Evolutionary conservation across 2,329 filamentous ascomycete genomes (phyloP).

Genomic region (Purpureocillium takamizusanense): DNA sequence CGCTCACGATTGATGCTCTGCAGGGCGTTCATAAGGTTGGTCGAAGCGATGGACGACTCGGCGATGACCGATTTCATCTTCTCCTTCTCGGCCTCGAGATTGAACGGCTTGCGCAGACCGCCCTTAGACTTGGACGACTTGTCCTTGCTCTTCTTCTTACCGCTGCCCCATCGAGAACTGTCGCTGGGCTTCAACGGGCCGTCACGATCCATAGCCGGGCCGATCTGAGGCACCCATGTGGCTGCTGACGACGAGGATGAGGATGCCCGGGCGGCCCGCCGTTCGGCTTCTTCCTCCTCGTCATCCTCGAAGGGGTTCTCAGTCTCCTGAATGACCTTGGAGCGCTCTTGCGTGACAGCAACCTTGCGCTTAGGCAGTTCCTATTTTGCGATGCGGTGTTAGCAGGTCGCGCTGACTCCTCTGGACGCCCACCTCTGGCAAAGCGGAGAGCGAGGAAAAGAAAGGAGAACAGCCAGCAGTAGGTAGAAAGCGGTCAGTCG

Average conservation of each 20-base stretch:
- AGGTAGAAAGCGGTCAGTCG: too few relatives aligned
- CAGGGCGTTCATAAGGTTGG: conserved; percentile 77
- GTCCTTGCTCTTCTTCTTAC: conserved; percentile 45
- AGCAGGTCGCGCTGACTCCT: neutral
- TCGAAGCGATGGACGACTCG: conserved; percentile 81
- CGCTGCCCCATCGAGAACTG: neutral
- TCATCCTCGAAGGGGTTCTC: conserved; percentile 63
- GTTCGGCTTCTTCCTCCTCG: conserved; percentile 43
- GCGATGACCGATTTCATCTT: conserved; percentile 84
- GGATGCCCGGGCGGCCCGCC: conserved; percentile 15
- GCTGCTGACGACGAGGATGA: conserved; percentile 1
- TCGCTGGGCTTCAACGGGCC: neutral
- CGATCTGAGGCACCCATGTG: neutral
- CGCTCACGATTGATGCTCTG: conserved; percentile 86
- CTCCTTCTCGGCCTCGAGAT: conserved; percentile 78
- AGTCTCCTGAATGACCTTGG: conserved; percentile 75
- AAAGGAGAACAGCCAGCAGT: too few relatives aligned
- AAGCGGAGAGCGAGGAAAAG: too few relatives aligned
- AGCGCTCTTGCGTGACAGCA: conserved; percentile 65
- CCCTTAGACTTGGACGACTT: conserved; percentile 27
- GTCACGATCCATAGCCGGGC: neutral
- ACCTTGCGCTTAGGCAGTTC: conserved; percentile 61
- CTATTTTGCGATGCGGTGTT: conserved; percentile 19
- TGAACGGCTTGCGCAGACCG: conserved; percentile 61
- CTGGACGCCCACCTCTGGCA: too few relatives aligned